Percentiles rank a stretch among this genome's conserved stretches.
phyloP scores from a whole-genome alignment of 768 basidiomycete species.

The Auriscalpium microsporum region DNA sequence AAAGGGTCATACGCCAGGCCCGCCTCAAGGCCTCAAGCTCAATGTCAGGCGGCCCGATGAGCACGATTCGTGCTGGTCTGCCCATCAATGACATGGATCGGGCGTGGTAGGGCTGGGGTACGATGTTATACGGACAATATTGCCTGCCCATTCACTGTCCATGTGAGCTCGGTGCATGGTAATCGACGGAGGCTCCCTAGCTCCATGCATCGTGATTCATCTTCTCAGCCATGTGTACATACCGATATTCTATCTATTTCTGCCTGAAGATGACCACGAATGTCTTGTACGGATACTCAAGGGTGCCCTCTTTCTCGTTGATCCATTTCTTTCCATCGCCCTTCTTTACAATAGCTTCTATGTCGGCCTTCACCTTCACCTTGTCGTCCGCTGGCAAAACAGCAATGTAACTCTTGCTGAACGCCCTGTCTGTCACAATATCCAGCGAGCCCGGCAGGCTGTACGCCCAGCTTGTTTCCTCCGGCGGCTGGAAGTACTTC shows the following conservation, averaged over 20 bases:
- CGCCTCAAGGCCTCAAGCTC: no score
- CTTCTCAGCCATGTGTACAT: no score
- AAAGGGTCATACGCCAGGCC: no score
- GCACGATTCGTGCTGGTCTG: no score
- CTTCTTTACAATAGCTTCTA: conserved; percentile 46
- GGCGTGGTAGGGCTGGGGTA: no score
- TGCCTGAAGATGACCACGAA: conserved; percentile 44
- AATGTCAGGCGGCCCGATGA: no score
- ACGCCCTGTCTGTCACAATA: conserved; percentile 53
- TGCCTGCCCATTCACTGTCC: no score
- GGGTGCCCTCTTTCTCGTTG: conserved; percentile 60
- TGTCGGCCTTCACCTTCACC: conserved; percentile 37
- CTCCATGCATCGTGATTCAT: no score
- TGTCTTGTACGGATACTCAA: conserved; percentile 76
- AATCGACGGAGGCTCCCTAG: no score
- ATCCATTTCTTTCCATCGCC: conserved; percentile 69
- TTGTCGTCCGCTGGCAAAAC: conserved; percentile 52
- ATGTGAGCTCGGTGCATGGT: no score
- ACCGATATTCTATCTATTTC: conserved; percentile 23
- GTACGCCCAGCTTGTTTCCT: conserved; percentile 50
- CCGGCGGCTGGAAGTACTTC: conserved; percentile 46
- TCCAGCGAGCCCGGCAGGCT: conserved; percentile 44
- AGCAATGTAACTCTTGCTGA: conserved; percentile 82
- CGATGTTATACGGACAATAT: no score
- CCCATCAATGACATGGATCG: no score